phyloP scores from a whole-genome alignment of 164 flowering plant genomes.

The Stephania japonica region DNA sequence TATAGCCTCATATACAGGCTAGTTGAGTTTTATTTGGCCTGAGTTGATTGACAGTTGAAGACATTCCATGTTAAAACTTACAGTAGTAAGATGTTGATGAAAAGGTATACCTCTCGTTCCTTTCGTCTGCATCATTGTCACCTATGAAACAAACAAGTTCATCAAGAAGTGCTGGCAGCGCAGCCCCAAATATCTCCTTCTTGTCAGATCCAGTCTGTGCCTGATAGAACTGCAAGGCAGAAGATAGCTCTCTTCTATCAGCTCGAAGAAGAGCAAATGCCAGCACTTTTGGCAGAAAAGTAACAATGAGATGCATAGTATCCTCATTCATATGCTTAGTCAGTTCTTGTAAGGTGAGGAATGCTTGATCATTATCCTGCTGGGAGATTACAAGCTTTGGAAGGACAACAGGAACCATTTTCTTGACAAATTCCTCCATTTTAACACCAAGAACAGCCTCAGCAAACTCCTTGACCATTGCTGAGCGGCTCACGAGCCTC shows the following conservation, averaged over 20 bases:
- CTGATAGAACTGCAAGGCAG: slow-evolving; percentile 82
- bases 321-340: slow-evolving; percentile 69
- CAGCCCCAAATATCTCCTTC: slow-evolving; percentile 92
- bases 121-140: slow-evolving; percentile 50
- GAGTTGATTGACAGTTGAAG: background rate
- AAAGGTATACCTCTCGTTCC: slow-evolving; percentile 49
- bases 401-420: slow-evolving; percentile 90
- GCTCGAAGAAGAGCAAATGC: slow-evolving; percentile 80
- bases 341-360: slow-evolving; percentile 50
- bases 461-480: slow-evolving; percentile 79
- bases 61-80: background rate
- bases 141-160: slow-evolving; percentile 89
- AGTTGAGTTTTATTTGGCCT: background rate
- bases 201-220: slow-evolving; percentile 76
- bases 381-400: slow-evolving; percentile 83
- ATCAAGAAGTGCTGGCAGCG: slow-evolving; percentile 90
- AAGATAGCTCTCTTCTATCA: slow-evolving; percentile 46
- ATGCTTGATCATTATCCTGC: slow-evolving; percentile 53
- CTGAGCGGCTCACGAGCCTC: slow-evolving; percentile 59
- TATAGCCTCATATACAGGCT: background rate
- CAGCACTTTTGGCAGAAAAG: slow-evolving; percentile 93
- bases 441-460: slow-evolving; percentile 76
- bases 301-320: slow-evolving; percentile 61
- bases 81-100: background rate
- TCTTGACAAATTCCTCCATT: slow-evolving; percentile 57